These are phyloP conservation scores for Fraxinus platypoda DNA, from an alignment of 305 asterid species.

Conservation along the genomic window DNA sequence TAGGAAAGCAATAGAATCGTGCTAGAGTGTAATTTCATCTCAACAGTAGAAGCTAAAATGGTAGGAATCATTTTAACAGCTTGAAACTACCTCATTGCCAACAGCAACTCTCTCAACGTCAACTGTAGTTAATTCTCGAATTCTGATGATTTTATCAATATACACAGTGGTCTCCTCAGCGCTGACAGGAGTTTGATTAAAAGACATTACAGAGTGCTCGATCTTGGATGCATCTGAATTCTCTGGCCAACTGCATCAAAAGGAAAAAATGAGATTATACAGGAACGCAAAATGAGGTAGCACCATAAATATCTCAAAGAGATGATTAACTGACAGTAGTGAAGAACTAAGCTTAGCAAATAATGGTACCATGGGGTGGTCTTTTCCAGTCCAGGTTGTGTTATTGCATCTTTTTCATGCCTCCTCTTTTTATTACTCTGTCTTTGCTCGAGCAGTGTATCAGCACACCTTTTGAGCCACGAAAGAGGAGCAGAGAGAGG, in stretches of 20 bases:
- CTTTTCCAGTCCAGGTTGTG: conserved; percentile 39
- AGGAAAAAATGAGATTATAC: conserved; percentile 6
- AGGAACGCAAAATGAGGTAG: background rate
- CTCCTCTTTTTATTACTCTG: conserved; percentile 61
- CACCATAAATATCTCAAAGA: background rate
- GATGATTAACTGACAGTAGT: background rate
- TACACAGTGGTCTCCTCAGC: conserved; percentile 56
- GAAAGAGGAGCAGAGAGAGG: conserved; percentile 73
- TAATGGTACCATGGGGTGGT: conserved; percentile 45
- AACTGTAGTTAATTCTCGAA: conserved; percentile 56
- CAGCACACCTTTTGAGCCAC: conserved; percentile 91
- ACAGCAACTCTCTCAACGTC: conserved; percentile 39
- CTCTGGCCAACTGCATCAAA: conserved; percentile 40
- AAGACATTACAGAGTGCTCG: conserved; percentile 29
- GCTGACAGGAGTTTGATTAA: conserved; percentile 34
- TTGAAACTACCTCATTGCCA: conserved; percentile 46
- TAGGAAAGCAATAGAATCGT: conserved; percentile 17
- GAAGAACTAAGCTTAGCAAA: conserved; percentile 10
- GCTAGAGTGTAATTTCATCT: conserved; percentile 7
- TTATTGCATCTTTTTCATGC: conserved; percentile 44
- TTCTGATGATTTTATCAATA: conserved; percentile 66
- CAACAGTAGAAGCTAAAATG: background rate
- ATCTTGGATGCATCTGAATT: conserved; percentile 32
- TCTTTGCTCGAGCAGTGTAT: conserved; percentile 72
- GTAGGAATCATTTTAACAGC: background rate